phyloP scores from a whole-genome alignment of 2,329 filamentous ascomycete species.

The Tolypocladium cylindrosporum region DNA sequence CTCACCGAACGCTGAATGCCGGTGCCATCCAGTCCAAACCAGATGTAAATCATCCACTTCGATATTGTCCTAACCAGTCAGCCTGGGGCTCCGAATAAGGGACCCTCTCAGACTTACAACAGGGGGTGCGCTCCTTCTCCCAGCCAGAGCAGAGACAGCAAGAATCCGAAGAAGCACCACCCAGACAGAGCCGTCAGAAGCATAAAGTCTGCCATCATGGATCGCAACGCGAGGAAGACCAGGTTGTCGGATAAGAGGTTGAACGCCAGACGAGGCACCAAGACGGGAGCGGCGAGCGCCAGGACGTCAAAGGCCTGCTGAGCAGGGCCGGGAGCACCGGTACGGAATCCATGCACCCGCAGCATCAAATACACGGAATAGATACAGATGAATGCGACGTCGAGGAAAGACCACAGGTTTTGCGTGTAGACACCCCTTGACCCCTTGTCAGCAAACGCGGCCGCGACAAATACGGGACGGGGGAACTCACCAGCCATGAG shows the following conservation, averaged over 20 bases:
- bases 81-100: neutral
- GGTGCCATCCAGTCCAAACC: slow-evolving; percentile 75
- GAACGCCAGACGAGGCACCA: slow-evolving; percentile 72
- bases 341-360: slow-evolving; percentile 54
- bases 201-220: slow-evolving; percentile 83
- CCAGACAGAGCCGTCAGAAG: slow-evolving; percentile 62
- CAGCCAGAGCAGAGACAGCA: slow-evolving; percentile 72
- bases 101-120: slow-evolving; percentile 29
- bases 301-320: slow-evolving; percentile 69
- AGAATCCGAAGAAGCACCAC: slow-evolving; percentile 78
- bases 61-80: slow-evolving; percentile 48
- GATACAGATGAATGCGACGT: slow-evolving; percentile 66
- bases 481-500: slow-evolving; percentile 52
- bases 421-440: slow-evolving; percentile 71
- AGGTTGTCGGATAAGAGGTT: slow-evolving; percentile 77
- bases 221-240: slow-evolving; percentile 68
- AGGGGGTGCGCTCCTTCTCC: slow-evolving; percentile 52
- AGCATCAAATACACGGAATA: slow-evolving; percentile 60
- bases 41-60: slow-evolving; percentile 91
- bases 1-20: slow-evolving; percentile 48
- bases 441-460: neutral
- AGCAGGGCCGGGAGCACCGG: slow-evolving; percentile 34
- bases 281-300: slow-evolving; percentile 67
- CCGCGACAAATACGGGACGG: neutral
- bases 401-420: slow-evolving; percentile 81